Conservation (phyloP, 805 yeast species). For the Metschnikowia dekortorum region DNA sequence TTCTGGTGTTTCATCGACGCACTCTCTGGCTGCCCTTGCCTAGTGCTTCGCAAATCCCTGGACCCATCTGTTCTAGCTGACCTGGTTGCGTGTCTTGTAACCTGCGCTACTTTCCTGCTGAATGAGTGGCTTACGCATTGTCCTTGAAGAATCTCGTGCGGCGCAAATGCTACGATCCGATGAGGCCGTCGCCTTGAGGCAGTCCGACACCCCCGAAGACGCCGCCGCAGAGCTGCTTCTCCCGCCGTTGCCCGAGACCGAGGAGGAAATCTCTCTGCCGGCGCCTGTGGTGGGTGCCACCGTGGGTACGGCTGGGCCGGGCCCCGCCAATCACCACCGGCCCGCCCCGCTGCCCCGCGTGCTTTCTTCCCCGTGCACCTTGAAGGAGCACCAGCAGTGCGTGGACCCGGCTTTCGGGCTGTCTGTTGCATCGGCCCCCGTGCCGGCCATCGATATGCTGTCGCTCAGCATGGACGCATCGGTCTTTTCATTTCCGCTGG, state of each 20-base stretch:
- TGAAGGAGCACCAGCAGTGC: neutral
- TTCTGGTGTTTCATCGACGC: too few relatives aligned
- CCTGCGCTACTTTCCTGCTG: neutral
- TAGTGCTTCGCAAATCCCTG: too few relatives aligned
- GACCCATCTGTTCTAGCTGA: too few relatives aligned
- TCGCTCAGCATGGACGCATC: slow-evolving; percentile 18
- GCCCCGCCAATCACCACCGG: neutral
- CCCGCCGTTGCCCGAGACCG: slow-evolving; percentile 22
- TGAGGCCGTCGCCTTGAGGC: neutral
- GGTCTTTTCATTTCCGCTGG: slow-evolving; percentile 16
- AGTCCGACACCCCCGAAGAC: slow-evolving; percentile 1
- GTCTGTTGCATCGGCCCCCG: slow-evolving; percentile 7
- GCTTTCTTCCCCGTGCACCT: slow-evolving; percentile 3
- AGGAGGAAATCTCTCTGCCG: neutral
- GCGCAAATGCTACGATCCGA: slow-evolving; percentile 11
- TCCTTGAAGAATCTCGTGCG: slow-evolving; percentile 16
- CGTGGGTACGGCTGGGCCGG: neutral
- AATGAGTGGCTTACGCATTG: slow-evolving; percentile 19
- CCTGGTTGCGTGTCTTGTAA: too few relatives aligned
- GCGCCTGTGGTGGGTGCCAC: neutral
- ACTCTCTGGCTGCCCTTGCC: too few relatives aligned
- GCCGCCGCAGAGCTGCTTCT: slow-evolving; percentile 16
- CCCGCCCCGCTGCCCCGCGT: neutral
- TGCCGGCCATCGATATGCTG: slow-evolving; percentile 26
- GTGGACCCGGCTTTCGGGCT: neutral